Evolutionary conservation across 371 early-diverging fungal species (phyloP), one percentile per base, ranked within the genome.

Genomic region (Chytridium lagenaria): DNA sequence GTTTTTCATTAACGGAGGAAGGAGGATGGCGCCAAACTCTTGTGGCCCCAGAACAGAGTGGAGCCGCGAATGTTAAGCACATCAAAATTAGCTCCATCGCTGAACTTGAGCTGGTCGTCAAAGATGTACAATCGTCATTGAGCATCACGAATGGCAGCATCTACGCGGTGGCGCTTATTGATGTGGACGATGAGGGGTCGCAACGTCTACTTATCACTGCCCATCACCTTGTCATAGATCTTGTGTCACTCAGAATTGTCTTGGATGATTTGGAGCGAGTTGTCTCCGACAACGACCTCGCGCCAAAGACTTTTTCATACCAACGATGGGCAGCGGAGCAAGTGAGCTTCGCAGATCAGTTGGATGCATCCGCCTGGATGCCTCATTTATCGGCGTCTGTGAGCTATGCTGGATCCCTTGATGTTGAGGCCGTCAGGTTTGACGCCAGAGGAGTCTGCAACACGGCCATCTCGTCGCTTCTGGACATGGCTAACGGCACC

Each of bases 191-290:
- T 1, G 64, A 69, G 19, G 64, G 38, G 19, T 37, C 39, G 30
- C 76, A 76, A 50, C 67, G 63, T 12, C 50, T 78, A 10, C 51
- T 75, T 34, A 2, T 75, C 52, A 69, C 72, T 36, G 51, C 69
- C 12, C 78, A 78, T 39, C 75, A 78, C 73, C 64, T 78, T 7
- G 75, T 72, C 67, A 3, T 75, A 16, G 78, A 78, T 55, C 50
- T 71, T 40, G 75, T 75, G 28, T 78, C 78, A 16, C 75, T 74
- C 75, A 71, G 75, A 23, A 71, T 78, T 51, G 5, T 78, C 19
- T 39, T 78, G 51, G 78, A 74, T 26, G 75, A 78, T 51, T 34
- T 78, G 30, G 66, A 77, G 55, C 50, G 63, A 26, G 51, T 77
- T 19, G 31, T 71, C 44, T 37, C 31, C 22, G 74, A 71, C 30